Evolutionary conservation across 2,329 filamentous ascomycete species (phyloP).

Genomic region (Neocucurbitaria cava): DNA sequence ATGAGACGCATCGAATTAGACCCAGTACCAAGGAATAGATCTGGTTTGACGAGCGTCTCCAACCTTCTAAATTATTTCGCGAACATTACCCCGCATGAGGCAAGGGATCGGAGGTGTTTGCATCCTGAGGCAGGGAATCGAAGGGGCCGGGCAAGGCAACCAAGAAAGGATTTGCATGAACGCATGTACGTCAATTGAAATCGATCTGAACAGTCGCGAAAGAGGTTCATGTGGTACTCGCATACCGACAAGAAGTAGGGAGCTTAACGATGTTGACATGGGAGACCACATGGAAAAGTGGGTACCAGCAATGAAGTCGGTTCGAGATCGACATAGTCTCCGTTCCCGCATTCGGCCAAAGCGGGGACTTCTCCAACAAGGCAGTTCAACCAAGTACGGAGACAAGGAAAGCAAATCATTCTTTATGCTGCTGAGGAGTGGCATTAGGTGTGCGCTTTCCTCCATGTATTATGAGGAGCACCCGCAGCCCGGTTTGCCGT

Average conservation of each 20-base stretch:
- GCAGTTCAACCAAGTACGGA: background rate
- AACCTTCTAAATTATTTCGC: background rate
- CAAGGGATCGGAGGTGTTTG: background rate
- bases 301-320: background rate
- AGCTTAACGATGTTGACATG: background rate
- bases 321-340: background rate
- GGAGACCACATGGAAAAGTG: background rate
- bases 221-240: background rate
- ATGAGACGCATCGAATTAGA: background rate
- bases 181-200: background rate
- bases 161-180: slow-evolving; percentile 7
- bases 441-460: background rate
- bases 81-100: background rate
- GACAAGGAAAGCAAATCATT: background rate
- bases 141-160: slow-evolving; percentile 1
- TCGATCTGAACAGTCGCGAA: background rate
- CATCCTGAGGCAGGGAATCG: slow-evolving; percentile 7
- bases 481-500: slow-evolving; percentile 42
- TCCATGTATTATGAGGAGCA: slow-evolving; percentile 33
- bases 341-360: background rate
- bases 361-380: background rate
- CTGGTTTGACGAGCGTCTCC: background rate
- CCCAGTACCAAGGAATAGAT: background rate
- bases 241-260: background rate
- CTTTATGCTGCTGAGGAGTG: background rate